Evolutionary conservation across 352 stramenopile genomes (phyloP).

Genomic region (Globisporangium spiculum): DNA sequence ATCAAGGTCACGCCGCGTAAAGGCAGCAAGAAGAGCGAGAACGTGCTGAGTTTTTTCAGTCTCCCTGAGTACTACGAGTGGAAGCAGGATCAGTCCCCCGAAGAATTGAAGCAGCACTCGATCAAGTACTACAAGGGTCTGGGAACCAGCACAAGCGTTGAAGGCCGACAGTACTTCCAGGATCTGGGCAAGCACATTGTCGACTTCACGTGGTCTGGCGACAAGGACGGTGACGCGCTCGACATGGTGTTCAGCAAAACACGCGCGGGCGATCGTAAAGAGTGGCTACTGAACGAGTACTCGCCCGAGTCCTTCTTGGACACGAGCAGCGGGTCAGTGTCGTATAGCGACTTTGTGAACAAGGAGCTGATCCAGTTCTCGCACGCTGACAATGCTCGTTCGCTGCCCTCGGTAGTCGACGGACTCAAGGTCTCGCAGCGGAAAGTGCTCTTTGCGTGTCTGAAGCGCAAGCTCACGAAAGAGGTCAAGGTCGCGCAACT

Average conservation of each 20-base stretch:
- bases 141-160: conserved; percentile 95
- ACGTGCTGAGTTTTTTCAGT: conserved; percentile 94
- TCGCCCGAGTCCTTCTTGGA: conserved; percentile 90
- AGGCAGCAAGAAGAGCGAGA: conserved; percentile 45
- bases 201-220: conserved; percentile 72
- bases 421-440: conserved; percentile 97
- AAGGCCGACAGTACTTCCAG: conserved; percentile 98
- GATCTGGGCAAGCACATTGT: conserved; percentile 95
- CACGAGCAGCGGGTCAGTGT: conserved; percentile 87
- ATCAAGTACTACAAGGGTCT: conserved; percentile 99
- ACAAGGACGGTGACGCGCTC: conserved; percentile 91
- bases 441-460: conserved; percentile 97
- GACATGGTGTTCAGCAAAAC: conserved; percentile 99
- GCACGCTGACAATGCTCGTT: conserved; percentile 95
- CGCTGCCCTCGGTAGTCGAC: conserved; percentile 95
- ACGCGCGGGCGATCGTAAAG: conserved; percentile 94
- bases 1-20: conserved; percentile 92
- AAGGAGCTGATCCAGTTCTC: conserved; percentile 99
- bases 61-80: conserved; percentile 96
- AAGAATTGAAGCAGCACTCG: conserved; percentile 87
- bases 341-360: conserved; percentile 98
- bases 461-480: conserved; percentile 98
- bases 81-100: conserved; percentile 66
- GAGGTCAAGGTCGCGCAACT: conserved; percentile 99
- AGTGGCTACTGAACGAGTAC: conserved; percentile 93